These are phyloP conservation scores for Clitoria ternatea DNA, from an alignment of 306 rosid genomes.

Conservation along the genomic window DNA sequence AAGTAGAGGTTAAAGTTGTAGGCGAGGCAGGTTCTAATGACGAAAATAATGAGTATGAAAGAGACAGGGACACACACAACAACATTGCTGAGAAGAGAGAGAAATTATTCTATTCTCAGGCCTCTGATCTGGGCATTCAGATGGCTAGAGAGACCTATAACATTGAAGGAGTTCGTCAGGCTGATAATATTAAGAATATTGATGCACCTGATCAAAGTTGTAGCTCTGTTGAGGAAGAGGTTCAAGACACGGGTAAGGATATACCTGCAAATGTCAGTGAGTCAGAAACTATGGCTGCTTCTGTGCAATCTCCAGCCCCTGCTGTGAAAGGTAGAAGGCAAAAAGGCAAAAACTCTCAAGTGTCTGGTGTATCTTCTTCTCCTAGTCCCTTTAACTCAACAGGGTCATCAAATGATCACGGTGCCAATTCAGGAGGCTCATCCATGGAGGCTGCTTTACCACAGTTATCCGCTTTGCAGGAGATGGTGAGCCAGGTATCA, in stretches of 20 bases:
- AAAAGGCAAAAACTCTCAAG: slow-evolving; percentile 53
- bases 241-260: slow-evolving; percentile 41
- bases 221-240: slow-evolving; percentile 31
- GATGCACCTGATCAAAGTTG: slow-evolving; percentile 28
- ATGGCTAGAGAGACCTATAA: slow-evolving; percentile 51
- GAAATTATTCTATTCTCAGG: slow-evolving; percentile 65
- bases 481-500: slow-evolving; percentile 61
- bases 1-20: slow-evolving; percentile 50
- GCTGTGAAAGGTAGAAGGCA: slow-evolving; percentile 49
- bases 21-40: slow-evolving; percentile 39
- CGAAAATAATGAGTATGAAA: slow-evolving; percentile 31
- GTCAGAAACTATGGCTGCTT: slow-evolving; percentile 28
- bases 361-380: slow-evolving; percentile 42
- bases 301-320: slow-evolving; percentile 46
- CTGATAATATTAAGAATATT: slow-evolving; percentile 28
- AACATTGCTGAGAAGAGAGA: slow-evolving; percentile 45
- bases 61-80: slow-evolving; percentile 33
- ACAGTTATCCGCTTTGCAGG: slow-evolving; percentile 50
- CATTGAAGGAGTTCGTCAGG: slow-evolving; percentile 34
- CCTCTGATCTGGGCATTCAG: slow-evolving; percentile 60
- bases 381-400: slow-evolving; percentile 45
- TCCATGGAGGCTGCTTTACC: slow-evolving; percentile 45
- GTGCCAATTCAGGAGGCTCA: slow-evolving; percentile 37
- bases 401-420: slow-evolving; percentile 47
- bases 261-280: slow-evolving; percentile 35